These are phyloP conservation scores for Tuber brumale DNA, from an alignment of 495 filamentous ascomycete species.

Conservation along the genomic window DNA sequence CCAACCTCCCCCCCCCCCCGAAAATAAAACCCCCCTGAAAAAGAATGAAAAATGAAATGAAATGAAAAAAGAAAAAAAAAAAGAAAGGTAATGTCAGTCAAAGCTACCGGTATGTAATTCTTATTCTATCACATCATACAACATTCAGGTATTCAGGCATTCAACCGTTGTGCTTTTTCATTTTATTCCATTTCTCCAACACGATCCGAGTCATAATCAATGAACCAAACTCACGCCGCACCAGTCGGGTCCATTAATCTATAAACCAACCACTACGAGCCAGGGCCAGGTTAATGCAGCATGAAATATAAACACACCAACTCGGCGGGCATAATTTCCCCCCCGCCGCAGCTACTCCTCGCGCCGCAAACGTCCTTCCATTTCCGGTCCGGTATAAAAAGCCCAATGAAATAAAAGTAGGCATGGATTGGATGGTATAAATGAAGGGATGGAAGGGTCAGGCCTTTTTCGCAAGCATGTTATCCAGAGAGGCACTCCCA, in stretches of 20 bases:
- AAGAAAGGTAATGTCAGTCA: neutral
- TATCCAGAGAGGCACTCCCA: constrained; percentile 13
- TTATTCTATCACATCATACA: neutral
- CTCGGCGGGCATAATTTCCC: neutral
- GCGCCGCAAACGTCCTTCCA: neutral
- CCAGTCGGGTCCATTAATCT: neutral
- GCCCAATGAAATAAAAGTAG: neutral
- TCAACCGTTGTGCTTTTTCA: neutral
- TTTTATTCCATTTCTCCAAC: neutral
- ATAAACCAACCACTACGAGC: neutral
- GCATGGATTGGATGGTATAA: neutral
- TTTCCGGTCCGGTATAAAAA: neutral
- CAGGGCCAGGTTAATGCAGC: neutral
- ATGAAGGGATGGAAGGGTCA: neutral
- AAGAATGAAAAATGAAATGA: neutral
- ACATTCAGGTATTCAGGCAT: neutral
- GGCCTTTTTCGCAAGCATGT: neutral
- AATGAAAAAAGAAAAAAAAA: neutral
- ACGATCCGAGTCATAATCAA: neutral
- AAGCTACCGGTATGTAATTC: neutral
- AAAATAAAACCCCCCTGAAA: neutral
- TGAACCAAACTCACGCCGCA: neutral
- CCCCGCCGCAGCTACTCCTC: neutral
- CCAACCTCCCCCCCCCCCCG: neutral
- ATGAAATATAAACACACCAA: neutral